Conservation (phyloP, 805 yeast genomes). For the Candida arabinofermentans region DNA sequence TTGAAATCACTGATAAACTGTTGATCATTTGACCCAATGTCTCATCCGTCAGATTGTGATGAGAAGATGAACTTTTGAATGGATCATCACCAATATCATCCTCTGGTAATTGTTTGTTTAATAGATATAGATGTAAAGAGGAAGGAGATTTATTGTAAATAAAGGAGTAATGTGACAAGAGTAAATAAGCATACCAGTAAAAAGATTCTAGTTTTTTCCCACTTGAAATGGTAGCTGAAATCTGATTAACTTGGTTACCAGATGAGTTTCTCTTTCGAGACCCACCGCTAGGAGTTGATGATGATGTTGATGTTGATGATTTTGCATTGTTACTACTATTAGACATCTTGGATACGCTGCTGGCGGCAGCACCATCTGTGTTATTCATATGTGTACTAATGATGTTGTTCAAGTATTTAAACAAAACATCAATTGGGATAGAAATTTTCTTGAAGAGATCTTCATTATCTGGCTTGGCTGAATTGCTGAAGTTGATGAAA, state of each 20-base stretch:
- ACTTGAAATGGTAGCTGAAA: constrained; percentile 4
- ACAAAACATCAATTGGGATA: constrained; percentile 42
- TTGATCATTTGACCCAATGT: constrained; percentile 22
- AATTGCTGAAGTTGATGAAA: constrained; percentile 29
- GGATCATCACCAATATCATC: constrained; percentile 10
- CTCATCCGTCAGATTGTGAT: constrained; percentile 4
- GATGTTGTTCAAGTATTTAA: constrained; percentile 47
- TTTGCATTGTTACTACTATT: not conserved
- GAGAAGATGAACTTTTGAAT: not conserved
- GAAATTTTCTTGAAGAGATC: constrained; percentile 14
- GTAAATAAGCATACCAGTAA: constrained; percentile 46
- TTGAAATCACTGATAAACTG: constrained; percentile 24
- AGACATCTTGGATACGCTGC: not conserved
- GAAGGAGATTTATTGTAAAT: constrained; percentile 39
- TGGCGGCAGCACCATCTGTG: constrained; percentile 8
- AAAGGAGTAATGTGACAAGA: constrained; percentile 41
- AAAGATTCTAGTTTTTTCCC: constrained; percentile 20
- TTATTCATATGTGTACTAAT: constrained; percentile 39
- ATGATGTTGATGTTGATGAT: not conserved
- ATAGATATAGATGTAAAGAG: constrained; percentile 29
- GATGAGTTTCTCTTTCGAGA: constrained; percentile 2
- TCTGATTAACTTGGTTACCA: constrained; percentile 4
- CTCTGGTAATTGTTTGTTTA: constrained; percentile 26
- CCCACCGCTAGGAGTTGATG: not conserved
- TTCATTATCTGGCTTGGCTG: constrained; percentile 4